Evolutionary conservation across 2,329 filamentous ascomycete species (phyloP).

Genomic region (Neocucurbitaria cava): DNA sequence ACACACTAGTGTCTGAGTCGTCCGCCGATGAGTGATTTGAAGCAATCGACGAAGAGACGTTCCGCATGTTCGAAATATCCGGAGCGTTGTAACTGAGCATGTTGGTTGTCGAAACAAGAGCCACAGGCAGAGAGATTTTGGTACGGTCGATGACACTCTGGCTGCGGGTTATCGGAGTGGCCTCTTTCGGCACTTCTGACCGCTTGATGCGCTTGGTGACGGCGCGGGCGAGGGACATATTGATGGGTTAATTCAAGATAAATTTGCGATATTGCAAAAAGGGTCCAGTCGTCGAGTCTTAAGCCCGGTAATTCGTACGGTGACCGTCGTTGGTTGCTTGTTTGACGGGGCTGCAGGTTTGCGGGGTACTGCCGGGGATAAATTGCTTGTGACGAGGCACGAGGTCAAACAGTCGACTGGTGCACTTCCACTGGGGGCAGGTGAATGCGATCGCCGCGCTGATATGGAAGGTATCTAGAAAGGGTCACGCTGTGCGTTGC

Average conservation of each 20-base stretch:
- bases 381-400: slow-evolving; percentile 37
- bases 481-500: slow-evolving; percentile 30
- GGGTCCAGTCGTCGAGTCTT: slow-evolving; percentile 29
- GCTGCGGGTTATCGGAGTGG: slow-evolving; percentile 44
- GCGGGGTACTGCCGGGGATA: slow-evolving; percentile 47
- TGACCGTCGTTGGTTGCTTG: slow-evolving; percentile 35
- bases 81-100: slow-evolving; percentile 95
- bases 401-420: slow-evolving; percentile 27
- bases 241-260: slow-evolving; percentile 42
- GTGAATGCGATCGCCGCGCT: slow-evolving; percentile 27
- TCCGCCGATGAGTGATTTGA: slow-evolving; percentile 67
- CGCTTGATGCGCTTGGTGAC: slow-evolving; percentile 74
- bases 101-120: slow-evolving; percentile 92
- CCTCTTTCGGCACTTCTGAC: slow-evolving; percentile 44
- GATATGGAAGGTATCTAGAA: slow-evolving; percentile 28
- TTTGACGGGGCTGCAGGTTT: slow-evolving; percentile 31
- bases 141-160: slow-evolving; percentile 63
- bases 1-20: slow-evolving; percentile 71
- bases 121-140: slow-evolving; percentile 87
- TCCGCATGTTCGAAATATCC: slow-evolving; percentile 65
- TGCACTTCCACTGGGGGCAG: slow-evolving; percentile 21
- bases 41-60: slow-evolving; percentile 58
- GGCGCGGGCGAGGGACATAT: slow-evolving; percentile 70
- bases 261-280: slow-evolving; percentile 34
- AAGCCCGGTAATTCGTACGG: slow-evolving; percentile 41